Evolutionary conservation across 371 early-diverging fungal species (phyloP).

Genomic region (Umbelopsis sp.): DNA sequence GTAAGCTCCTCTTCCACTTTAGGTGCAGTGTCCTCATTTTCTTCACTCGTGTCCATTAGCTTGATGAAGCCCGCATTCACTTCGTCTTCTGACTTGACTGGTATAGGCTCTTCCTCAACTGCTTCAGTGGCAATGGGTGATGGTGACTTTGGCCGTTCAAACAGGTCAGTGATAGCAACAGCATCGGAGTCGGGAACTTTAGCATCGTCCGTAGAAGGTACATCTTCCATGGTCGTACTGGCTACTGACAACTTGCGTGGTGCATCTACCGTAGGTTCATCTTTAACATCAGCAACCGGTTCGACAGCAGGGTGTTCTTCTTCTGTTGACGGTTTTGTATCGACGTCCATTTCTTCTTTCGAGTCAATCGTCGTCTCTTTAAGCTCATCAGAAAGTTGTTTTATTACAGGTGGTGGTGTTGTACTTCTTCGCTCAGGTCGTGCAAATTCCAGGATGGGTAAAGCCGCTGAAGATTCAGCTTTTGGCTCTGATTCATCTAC

Average conservation of each 20-base stretch:
- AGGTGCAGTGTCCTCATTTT: background rate
- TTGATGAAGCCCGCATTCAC: background rate
- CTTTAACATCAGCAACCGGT: background rate
- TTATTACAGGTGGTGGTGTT: constrained; percentile 5
- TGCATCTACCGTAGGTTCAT: background rate
- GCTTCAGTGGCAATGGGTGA: background rate
- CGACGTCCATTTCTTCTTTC: background rate
- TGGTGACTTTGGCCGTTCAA: background rate
- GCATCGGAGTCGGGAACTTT: background rate
- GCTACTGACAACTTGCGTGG: background rate
- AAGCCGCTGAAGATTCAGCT: constrained; percentile 4
- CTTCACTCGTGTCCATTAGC: background rate
- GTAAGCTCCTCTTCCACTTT: constrained; percentile 27
- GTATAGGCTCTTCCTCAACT: background rate
- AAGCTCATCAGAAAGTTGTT: background rate
- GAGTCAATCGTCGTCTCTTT: background rate
- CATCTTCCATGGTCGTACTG: background rate
- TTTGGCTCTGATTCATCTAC: constrained; percentile 2
- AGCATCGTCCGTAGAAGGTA: background rate
- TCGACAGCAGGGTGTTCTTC: background rate
- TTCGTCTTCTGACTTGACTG: constrained; percentile 11
- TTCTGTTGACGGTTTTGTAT: background rate
- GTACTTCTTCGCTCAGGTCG: constrained; percentile 15
- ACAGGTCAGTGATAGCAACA: constrained; percentile 12
- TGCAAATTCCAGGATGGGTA: constrained; percentile 10